These are phyloP conservation scores for Silene latifolia DNA, from an alignment of 148 eudicot species.

Conservation along the genomic window DNA sequence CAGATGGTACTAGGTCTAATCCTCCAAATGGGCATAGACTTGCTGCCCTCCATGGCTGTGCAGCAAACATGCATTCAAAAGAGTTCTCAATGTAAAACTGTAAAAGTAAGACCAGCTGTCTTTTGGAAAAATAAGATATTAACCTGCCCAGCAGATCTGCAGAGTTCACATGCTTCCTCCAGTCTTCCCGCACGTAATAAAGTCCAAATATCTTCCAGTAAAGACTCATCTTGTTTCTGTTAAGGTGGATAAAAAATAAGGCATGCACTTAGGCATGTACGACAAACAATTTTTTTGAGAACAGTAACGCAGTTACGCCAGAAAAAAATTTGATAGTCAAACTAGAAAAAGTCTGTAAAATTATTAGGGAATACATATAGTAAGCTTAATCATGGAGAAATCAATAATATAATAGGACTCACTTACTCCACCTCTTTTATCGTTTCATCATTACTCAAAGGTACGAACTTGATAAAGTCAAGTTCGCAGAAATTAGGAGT, in stretches of 20 bases:
- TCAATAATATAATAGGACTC: not conserved
- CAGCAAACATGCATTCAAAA: conserved; percentile 24
- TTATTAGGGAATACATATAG: not conserved
- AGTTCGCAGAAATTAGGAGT: not conserved
- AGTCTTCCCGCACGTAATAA: conserved; percentile 81
- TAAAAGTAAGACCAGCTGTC: not conserved
- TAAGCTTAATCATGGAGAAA: not conserved
- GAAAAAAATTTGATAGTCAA: not conserved
- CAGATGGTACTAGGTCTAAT: conserved; percentile 59
- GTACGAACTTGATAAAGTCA: conserved; percentile 2
- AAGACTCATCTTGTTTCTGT: conserved; percentile 96
- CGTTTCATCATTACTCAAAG: not conserved
- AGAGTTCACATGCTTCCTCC: conserved; percentile 91
- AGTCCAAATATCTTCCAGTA: conserved; percentile 94
- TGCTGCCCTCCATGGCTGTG: conserved; percentile 95
- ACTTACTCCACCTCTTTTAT: not conserved
- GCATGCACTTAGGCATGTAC: not conserved
- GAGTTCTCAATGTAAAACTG: conserved; percentile 3
- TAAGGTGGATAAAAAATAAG: not conserved
- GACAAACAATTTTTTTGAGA: not conserved
- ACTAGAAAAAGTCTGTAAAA: not conserved
- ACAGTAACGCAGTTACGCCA: not conserved
- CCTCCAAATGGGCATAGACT: conserved; percentile 82
- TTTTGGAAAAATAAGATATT: not conserved
- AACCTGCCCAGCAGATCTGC: conserved; percentile 99